A percentile compares a stretch with the other conserved stretches of the same genome.
These are phyloP conservation scores for Peronospora tabacina DNA, from an alignment of 352 stramenopile species.

Conservation along the genomic window DNA sequence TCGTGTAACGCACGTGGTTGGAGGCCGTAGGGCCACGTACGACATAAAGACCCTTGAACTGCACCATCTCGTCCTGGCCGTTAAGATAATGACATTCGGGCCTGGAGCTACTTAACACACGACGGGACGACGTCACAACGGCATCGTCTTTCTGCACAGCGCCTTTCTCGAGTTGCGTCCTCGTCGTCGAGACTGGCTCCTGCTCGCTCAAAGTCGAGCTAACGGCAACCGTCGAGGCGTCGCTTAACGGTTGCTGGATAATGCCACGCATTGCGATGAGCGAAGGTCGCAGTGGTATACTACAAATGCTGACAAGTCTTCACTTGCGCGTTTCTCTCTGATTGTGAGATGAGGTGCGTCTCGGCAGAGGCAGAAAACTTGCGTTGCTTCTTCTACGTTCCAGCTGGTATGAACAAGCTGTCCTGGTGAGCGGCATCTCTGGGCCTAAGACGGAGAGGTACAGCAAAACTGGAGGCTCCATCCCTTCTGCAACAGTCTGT, in stretches of 20 bases:
- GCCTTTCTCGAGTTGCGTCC: conserved; percentile 21
- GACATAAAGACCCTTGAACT: conserved; percentile 46
- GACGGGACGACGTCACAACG: background rate
- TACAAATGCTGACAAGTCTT: background rate
- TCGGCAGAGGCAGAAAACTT: conserved; percentile 16
- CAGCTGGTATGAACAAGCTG: conserved; percentile 23
- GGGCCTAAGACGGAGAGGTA: background rate
- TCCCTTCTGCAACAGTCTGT: background rate
- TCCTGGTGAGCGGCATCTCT: conserved; percentile 8
- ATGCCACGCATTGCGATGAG: conserved; percentile 22
- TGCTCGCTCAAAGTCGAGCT: conserved; percentile 20
- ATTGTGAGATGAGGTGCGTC: conserved; percentile 17
- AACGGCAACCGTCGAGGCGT: conserved; percentile 17
- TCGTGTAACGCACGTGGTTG: conserved; percentile 57
- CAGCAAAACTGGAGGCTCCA: background rate
- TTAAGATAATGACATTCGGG: conserved; percentile 26
- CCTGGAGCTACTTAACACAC: conserved; percentile 20
- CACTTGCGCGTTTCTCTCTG: background rate
- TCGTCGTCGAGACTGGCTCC: conserved; percentile 18
- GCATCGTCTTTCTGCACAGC: conserved; percentile 26
- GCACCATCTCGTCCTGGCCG: conserved; percentile 36
- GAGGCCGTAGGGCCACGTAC: conserved; percentile 43
- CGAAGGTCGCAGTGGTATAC: conserved; percentile 7
- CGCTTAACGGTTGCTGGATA: conserved; percentile 21
- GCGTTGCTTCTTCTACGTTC: background rate